These are phyloP conservation scores for Hypomontagnella submonticulosa DNA, from an alignment of 495 filamentous ascomycete genomes.

Conservation along the genomic window DNA sequence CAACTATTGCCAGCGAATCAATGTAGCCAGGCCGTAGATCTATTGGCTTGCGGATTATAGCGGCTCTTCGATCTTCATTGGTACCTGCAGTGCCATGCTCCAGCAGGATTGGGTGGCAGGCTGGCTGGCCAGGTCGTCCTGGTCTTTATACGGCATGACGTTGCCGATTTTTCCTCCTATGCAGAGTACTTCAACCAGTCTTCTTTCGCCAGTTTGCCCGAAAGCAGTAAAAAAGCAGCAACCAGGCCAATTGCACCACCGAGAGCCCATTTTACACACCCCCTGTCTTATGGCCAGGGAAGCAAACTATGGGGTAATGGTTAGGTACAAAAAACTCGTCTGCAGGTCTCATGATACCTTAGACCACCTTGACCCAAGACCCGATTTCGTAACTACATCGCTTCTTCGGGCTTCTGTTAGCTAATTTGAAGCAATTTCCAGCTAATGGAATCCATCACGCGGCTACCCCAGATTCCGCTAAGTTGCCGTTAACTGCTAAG, in stretches of 20 bases:
- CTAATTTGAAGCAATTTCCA: slow-evolving; percentile 39
- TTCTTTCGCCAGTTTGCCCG: slow-evolving; percentile 11
- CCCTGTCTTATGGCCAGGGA: slow-evolving; percentile 39
- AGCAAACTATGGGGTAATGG: slow-evolving; percentile 54
- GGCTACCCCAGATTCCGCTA: slow-evolving; percentile 48
- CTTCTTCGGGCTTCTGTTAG: slow-evolving; percentile 37
- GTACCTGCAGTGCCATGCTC: slow-evolving; percentile 38
- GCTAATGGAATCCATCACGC: slow-evolving; percentile 48
- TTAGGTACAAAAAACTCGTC: slow-evolving; percentile 49
- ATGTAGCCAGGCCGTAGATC: slow-evolving; percentile 15
- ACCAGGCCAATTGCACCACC: slow-evolving; percentile 36
- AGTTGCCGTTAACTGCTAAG: slow-evolving; percentile 47
- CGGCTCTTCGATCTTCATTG: slow-evolving; percentile 34
- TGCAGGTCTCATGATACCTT: slow-evolving; percentile 47
- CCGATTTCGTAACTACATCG: slow-evolving; percentile 49
- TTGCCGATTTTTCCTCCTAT: slow-evolving; percentile 8
- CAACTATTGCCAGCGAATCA: slow-evolving; percentile 36
- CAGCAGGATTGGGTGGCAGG: slow-evolving; percentile 2
- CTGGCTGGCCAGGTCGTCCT: neutral
- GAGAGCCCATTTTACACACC: slow-evolving; percentile 27
- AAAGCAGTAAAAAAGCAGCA: slow-evolving; percentile 25
- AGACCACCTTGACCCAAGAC: slow-evolving; percentile 22
- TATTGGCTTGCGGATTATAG: slow-evolving; percentile 32
- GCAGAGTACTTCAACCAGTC: neutral
- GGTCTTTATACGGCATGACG: slow-evolving; percentile 26